phyloP scores from a whole-genome alignment of 495 filamentous ascomycete genomes.

The Aspergillus incahuasiensis region DNA sequence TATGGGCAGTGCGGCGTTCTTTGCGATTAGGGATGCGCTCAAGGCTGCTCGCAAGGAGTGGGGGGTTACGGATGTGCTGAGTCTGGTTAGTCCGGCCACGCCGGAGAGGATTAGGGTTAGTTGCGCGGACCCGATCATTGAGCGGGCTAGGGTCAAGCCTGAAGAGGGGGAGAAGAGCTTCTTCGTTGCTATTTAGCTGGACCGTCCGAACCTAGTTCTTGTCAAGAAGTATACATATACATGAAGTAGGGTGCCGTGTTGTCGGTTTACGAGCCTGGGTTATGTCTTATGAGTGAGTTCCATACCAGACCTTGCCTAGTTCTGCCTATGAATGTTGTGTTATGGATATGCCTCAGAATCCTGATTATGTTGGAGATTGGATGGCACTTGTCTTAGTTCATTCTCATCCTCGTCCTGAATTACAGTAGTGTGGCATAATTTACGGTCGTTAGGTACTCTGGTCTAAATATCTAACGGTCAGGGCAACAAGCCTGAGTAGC shows the following conservation, averaged over 20 bases:
- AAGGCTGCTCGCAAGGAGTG: constrained; percentile 36
- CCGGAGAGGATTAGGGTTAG: constrained; percentile 79
- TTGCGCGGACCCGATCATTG: constrained; percentile 84
- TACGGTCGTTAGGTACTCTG: no score
- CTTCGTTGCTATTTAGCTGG: constrained; percentile 67
- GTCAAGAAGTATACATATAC: no score
- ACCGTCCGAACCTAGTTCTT: no score
- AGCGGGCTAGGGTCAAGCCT: constrained; percentile 64
- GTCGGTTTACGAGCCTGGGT: no score
- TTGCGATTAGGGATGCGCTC: constrained; percentile 55
- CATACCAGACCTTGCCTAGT: not conserved
- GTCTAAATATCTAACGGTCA: no score
- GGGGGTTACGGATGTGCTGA: constrained; percentile 37
- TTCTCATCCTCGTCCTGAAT: no score
- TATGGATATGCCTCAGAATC: no score
- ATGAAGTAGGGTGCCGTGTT: no score
- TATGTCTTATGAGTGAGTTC: not conserved
- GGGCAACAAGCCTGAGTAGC: no score
- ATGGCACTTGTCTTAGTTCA: no score
- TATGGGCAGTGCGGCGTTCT: constrained; percentile 90
- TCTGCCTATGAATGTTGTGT: not conserved
- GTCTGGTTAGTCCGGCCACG: constrained; percentile 57
- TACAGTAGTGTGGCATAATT: no score
- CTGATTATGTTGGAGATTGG: no score
- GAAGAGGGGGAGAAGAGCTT: constrained; percentile 91